Base-by-base conservation (phyloP, 2,329 filamentous ascomycete genomes). In the Ophiostoma sp. region DNA sequence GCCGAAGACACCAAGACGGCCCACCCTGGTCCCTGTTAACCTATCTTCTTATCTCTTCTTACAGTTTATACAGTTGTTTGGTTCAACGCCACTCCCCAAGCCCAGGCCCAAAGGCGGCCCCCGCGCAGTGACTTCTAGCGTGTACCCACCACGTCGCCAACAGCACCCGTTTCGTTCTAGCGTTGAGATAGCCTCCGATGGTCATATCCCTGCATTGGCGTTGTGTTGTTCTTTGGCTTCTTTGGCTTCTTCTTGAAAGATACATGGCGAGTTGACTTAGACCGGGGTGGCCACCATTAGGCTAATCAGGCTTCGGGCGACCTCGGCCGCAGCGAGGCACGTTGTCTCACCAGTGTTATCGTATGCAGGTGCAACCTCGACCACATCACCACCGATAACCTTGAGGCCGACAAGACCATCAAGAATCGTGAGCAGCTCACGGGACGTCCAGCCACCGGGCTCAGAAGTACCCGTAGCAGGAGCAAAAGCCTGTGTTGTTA, bases 341-440 rank as follows among this genome's bases (percentile, higher is more conserved):
- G 91, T 95, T 40, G 85, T 87, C 78, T 94, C 91, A 2, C 85
- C 89, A 12, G 80, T 80, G n/a, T 88, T 88, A 78, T 94, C 91
- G 76, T 93, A 94, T 3, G 85, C 86, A 0, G 91, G 91, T 2
- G 88, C 85, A 5, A 94, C 90, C 78, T 94, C 91, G 2, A 94
- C 91, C 63, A 94, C 85, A 78, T 94, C 91, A 0, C 88, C 90
- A 1, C 90, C 91, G 0, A 94, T 86, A 5, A 94, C 80, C 71
- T 92, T 89, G 74, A 94, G 76, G 0, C 81, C 85, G 73, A 89
- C 87, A 12, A 94, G 83, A 0, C 89, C 90, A 40, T 91, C 83
- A 70, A 94, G 78, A 67, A 94, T 88, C 3, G 87, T 82, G 70
- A 93, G 88, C 70, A 95, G 79, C 77, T 94, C 91, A 45, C 91